A percentile compares a stretch with the other conserved stretches of the same genome.
phyloP scores from a whole-genome alignment of 169 alveolate species.

The Neospora caninum region DNA sequence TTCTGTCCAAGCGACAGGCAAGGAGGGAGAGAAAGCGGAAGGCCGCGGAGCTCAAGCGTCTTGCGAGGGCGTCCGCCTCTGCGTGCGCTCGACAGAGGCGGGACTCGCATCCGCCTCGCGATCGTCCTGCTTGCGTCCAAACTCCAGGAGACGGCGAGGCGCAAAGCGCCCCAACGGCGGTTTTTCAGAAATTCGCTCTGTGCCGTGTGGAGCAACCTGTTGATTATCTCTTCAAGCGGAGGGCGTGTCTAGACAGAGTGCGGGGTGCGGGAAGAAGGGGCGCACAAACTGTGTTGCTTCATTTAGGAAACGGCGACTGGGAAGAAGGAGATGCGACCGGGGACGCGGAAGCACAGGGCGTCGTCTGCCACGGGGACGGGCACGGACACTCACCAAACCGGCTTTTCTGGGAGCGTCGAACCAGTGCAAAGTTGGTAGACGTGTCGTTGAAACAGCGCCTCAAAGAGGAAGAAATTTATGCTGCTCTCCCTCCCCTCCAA shows the following conservation, averaged over 20 bases:
- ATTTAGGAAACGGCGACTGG: not conserved
- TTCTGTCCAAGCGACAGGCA: slow-evolving; percentile 1
- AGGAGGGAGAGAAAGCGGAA: not conserved
- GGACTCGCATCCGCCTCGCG: no score
- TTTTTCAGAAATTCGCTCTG: not conserved
- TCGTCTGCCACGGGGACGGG: not conserved
- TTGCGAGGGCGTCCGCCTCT: not conserved
- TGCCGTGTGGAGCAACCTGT: not conserved
- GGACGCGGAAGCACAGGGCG: not conserved
- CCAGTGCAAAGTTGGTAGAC: not conserved
- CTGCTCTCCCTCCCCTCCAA: slow-evolving; percentile 42
- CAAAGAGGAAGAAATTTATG: slow-evolving; percentile 2
- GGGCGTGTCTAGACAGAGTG: not conserved
- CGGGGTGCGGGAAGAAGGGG: not conserved
- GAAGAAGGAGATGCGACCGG: not conserved
- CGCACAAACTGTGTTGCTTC: not conserved
- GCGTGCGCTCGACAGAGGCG: not conserved
- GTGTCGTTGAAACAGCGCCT: slow-evolving; percentile 32
- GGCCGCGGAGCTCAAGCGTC: not conserved
- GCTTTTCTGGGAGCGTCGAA: not conserved
- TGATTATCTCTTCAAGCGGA: not conserved
- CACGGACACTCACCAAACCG: not conserved
- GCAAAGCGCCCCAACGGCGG: not conserved
- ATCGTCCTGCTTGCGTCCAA: not conserved
- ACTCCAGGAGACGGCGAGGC: not conserved